Conservation (phyloP, 768 basidiomycete species). For the Lentinula raphanica region DNA sequence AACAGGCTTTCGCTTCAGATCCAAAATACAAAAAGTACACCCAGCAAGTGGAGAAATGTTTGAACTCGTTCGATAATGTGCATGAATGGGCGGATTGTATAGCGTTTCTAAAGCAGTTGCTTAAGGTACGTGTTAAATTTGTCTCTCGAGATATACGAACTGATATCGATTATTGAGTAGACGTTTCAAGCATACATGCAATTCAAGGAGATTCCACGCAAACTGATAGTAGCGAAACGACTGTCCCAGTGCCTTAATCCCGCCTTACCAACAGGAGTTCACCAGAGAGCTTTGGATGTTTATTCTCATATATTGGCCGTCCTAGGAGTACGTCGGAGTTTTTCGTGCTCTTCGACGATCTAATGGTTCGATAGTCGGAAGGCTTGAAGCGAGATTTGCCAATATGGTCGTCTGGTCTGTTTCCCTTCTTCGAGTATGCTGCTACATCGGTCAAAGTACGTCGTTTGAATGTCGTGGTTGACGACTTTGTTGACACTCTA, state of each 20-base stretch:
- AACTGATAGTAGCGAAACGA: constrained; percentile 90
- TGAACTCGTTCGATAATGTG: constrained; percentile 90
- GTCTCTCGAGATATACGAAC: background rate
- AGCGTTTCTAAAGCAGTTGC: constrained; percentile 88
- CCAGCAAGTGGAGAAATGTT: constrained; percentile 86
- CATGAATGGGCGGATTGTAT: constrained; percentile 99
- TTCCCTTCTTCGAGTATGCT: constrained; percentile 98
- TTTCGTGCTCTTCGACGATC: background rate
- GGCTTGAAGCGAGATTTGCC: constrained; percentile 82
- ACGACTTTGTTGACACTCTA: constrained; percentile 2
- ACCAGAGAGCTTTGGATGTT: constrained; percentile 93
- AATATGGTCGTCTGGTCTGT: constrained; percentile 92
- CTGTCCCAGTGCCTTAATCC: constrained; percentile 96
- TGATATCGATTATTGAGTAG: constrained; percentile 34
- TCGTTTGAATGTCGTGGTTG: background rate
- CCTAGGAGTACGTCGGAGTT: constrained; percentile 64
- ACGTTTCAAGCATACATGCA: constrained; percentile 91
- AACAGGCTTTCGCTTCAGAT: constrained; percentile 65
- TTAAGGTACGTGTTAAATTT: constrained; percentile 58
- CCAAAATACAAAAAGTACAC: constrained; percentile 94
- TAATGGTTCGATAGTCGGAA: constrained; percentile 55
- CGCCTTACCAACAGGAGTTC: constrained; percentile 94
- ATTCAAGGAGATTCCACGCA: constrained; percentile 94
- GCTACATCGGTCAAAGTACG: constrained; percentile 95
- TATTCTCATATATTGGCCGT: constrained; percentile 87